Evolutionary conservation across 306 rosid species (phyloP), one percentile per base, ranked within the genome.

Genomic region (Vigna angularis): DNA sequence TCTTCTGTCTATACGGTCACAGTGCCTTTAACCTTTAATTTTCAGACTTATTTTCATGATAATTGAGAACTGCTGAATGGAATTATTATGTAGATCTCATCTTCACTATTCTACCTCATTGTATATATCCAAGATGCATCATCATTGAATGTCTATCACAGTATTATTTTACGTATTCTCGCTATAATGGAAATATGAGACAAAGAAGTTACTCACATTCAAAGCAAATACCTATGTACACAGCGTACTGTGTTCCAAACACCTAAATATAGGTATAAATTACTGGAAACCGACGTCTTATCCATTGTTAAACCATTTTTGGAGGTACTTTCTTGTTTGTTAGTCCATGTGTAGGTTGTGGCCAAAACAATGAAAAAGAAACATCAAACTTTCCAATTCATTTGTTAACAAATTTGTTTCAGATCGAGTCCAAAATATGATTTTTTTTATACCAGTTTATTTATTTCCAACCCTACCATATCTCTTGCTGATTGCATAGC

Each of bases 181-280:
- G 53, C 36, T 11, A 9, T 36, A 34, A 7, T 16, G 16, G 4
- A 65, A 15, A 62, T 32, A 52, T 36, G 15, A 15, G 30, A 44
- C 5, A 50, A 32, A 53, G 42, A 73, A 45, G 2, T 7, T 50
- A 7, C 47, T 51, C 9, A 38, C 18, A 78, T 68, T 81, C 38
- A 53, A 69, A 30, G 47, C 69, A 73, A 8, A 26, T 47, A 63
- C 63, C 28, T 48, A 76, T 70, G 49, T 50, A 78, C 52, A 82
- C 84, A 79, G 79, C 73, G 64, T 83, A 76, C 51, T 74, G 86
- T 71, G 81, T 82, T 83, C 53, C 18, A 69, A 82, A 66, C 63
- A 70, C n/a, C 59, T 38, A 63, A 73, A 40, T 22, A 68, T 73
- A 52, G 50, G 4, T 36, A 10, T 34, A 49, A 55, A 52, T 38